These are phyloP conservation scores for Uronychia setigera DNA, from an alignment of 73 alveolate genomes.

Conservation along the genomic window DNA sequence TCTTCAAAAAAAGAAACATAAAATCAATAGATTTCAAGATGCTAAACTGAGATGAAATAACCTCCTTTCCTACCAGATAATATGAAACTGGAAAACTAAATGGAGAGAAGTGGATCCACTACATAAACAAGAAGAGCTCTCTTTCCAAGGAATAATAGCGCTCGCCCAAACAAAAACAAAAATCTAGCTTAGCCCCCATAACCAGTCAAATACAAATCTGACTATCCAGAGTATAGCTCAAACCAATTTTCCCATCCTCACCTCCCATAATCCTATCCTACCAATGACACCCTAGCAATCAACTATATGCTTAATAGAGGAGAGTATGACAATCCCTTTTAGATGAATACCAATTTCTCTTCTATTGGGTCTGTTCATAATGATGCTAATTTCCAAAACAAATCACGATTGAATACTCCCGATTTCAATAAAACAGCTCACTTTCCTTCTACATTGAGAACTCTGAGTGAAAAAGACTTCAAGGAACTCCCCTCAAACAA, in stretches of 20 bases:
- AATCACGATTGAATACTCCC: not conserved
- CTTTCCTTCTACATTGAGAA: not conserved
- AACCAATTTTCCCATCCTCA: not conserved
- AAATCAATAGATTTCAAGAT: too few species aligned
- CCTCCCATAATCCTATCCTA: too few species aligned
- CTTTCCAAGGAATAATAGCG: not conserved
- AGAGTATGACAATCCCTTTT: too few species aligned
- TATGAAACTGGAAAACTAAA: too few species aligned
- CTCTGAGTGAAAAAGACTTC: not conserved
- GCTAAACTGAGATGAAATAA: too few species aligned
- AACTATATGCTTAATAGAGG: too few species aligned
- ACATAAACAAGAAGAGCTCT: too few species aligned
- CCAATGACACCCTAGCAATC: too few species aligned
- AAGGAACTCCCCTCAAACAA: too few species aligned
- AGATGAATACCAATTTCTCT: not conserved
- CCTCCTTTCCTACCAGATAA: too few species aligned
- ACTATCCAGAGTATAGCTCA: not conserved
- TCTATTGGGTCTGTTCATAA: not conserved
- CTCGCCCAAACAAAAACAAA: not conserved
- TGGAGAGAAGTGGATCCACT: too few species aligned
- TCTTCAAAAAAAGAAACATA: too few species aligned
- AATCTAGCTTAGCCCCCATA: not conserved
- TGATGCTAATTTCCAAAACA: not conserved
- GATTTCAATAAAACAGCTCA: not conserved
- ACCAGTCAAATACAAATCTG: not conserved